Evolutionary conservation across 257 asterid genomes (phyloP).

Genomic region (Craterostigma plantagineum): DNA sequence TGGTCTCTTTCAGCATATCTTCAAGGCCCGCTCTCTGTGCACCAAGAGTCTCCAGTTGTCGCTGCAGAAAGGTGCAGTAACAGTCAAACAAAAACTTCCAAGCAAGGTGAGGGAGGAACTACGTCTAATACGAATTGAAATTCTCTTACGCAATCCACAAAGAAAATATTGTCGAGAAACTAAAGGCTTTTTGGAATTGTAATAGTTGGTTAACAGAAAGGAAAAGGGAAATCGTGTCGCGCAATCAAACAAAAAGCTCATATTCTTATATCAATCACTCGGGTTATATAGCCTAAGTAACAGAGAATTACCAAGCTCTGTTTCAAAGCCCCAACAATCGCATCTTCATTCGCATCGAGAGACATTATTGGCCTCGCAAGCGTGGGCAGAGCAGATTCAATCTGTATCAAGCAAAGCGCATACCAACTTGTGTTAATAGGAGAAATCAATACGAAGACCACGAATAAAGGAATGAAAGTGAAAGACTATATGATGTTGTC

Average conservation of each 20-base stretch:
- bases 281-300: slow-evolving; percentile 11
- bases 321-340: slow-evolving; percentile 74
- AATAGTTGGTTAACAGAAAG: too few relatives aligned
- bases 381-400: slow-evolving; percentile 88
- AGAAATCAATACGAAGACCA: slow-evolving; percentile 4
- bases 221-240: too few relatives aligned
- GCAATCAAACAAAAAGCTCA: too few relatives aligned
- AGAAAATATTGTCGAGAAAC: too few relatives aligned
- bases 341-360: slow-evolving; percentile 87
- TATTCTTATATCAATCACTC: not conserved
- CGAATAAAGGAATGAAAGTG: slow-evolving; percentile 1
- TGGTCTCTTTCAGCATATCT: slow-evolving; percentile 99
- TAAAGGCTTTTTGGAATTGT: too few relatives aligned
- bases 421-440: slow-evolving; percentile 9
- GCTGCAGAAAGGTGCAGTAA: slow-evolving; percentile 25
- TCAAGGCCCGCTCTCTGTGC: slow-evolving; percentile 97
- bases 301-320: slow-evolving; percentile 66
- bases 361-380: slow-evolving; percentile 94
- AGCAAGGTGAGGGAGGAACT: not conserved
- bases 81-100: not conserved
- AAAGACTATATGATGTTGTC: too few relatives aligned
- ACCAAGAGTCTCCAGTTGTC: slow-evolving; percentile 93
- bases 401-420: slow-evolving; percentile 44
- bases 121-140: too few relatives aligned
- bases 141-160: too few relatives aligned